Evolutionary conservation across 441 rosid species (phyloP), one percentile per base, ranked within the genome.

Genomic region (Erodium moschatum): DNA sequence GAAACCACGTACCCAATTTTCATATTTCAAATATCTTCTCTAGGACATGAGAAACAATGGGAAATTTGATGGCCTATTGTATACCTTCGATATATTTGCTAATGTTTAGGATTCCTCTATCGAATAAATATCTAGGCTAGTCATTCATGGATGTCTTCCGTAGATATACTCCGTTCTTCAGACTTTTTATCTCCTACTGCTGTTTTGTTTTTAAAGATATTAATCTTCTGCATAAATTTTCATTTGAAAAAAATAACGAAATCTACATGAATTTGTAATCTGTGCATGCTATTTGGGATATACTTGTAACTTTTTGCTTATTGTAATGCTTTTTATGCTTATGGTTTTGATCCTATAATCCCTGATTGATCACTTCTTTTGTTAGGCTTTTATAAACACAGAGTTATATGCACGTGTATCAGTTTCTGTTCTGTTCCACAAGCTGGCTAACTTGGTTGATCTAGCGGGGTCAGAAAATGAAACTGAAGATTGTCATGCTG

Each of bases 381-480:
- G 27, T 66, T 82, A 94, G 97, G 86, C 83, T 67, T 91, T 87
- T 82, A 85, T 88, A 81, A 94, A 91, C 82, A 91, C 96, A 42
- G 98, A 94, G 81, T 78, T 94, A 73, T 94, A 85, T 83, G 96
- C 93, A 54, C 97, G 98, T 44, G 96, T 89, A 19, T 91, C 93
- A 66, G 92, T 94, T 24, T 88, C 97, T 73, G 90, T 79, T 70
- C 81, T 94, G 54, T 89, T 94, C 74, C 72, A 80, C 82, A 87
- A 85, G 84, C 85, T 93, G 20, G 87, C 95, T 77, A 74, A 82
- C 82, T 78, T 84, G 85, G 87, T 81, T 11, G 69, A 73, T 72
- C 67, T 71, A 78, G 78, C 67, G 63, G 86, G 81, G 78, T 80
- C 87, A 65, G 72, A 76, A 73, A 64, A 68, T 69, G 88, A 75